Evolutionary conservation across 2,329 filamentous ascomycete species (phyloP).

Genomic region (Paecilomyces variotii): DNA sequence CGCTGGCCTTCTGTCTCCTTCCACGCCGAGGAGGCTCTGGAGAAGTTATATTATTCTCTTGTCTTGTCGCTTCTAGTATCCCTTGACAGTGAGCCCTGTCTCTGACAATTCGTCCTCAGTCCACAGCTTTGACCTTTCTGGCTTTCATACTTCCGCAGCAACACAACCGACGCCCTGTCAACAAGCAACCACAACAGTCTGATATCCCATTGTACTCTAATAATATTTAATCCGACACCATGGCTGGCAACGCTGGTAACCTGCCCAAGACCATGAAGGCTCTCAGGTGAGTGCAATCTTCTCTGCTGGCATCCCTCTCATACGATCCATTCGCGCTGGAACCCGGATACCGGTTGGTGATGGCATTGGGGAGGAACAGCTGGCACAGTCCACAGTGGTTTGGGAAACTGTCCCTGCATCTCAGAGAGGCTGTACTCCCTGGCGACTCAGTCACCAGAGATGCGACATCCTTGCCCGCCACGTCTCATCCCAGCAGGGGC

Average conservation of each 20-base stretch:
- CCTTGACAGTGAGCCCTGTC: background rate
- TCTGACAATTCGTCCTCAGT: background rate
- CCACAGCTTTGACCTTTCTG: background rate
- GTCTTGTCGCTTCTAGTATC: background rate
- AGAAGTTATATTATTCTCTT: background rate
- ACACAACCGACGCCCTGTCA: background rate
- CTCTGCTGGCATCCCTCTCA: background rate
- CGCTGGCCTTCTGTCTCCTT: background rate
- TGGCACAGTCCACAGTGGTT: background rate
- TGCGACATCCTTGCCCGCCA: background rate
- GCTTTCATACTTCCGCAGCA: background rate
- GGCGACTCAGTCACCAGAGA: background rate
- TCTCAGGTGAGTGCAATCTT: constrained; percentile 42
- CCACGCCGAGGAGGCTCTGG: background rate
- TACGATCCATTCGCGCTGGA: background rate
- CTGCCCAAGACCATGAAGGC: constrained; percentile 54
- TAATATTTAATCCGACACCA: constrained; percentile 13
- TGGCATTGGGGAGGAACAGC: background rate
- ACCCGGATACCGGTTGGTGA: background rate
- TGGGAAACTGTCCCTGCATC: background rate
- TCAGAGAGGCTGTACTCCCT: background rate
- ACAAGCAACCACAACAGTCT: background rate
- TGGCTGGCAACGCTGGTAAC: constrained; percentile 23
- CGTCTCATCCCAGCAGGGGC: background rate
- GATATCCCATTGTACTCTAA: background rate